These are phyloP conservation scores for Geotrichum phurueaensis DNA, from an alignment of 1,139 yeast genomes.

Conservation along the genomic window DNA sequence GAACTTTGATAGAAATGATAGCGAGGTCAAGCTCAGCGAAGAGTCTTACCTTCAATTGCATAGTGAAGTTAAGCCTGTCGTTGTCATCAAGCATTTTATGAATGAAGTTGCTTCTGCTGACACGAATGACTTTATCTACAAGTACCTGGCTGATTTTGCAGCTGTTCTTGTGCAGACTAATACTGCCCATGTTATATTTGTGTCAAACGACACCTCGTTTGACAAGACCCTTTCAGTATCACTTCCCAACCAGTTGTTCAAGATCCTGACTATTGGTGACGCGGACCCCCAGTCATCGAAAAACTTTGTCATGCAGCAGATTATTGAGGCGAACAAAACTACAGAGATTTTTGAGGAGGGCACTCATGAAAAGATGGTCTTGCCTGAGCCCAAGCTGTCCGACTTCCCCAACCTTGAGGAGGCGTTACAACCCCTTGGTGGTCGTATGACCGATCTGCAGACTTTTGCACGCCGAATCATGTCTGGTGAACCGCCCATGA, in stretches of 20 bases:
- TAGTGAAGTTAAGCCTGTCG: slow-evolving; percentile 81
- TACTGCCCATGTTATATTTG: slow-evolving; percentile 80
- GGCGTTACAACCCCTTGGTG: slow-evolving; percentile 75
- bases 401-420: slow-evolving; percentile 39
- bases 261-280: slow-evolving; percentile 68
- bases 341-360: slow-evolving; percentile 8
- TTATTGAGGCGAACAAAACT: slow-evolving; percentile 30
- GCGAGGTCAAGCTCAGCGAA: slow-evolving; percentile 45
- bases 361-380: slow-evolving; percentile 10
- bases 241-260: slow-evolving; percentile 82
- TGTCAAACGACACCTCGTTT: slow-evolving; percentile 81
- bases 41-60: slow-evolving; percentile 80
- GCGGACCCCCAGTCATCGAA: slow-evolving; percentile 69
- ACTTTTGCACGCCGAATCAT: slow-evolving; percentile 81
- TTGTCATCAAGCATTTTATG: slow-evolving; percentile 71
- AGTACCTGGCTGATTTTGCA: slow-evolving; percentile 84
- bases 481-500: slow-evolving; percentile 76
- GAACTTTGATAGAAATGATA: slow-evolving; percentile 27
- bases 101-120: slow-evolving; percentile 47
- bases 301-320: slow-evolving; percentile 60
- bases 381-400: slow-evolving; percentile 8
- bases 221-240: slow-evolving; percentile 56
- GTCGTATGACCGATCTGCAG: slow-evolving; percentile 90
- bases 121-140: slow-evolving; percentile 60
- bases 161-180: slow-evolving; percentile 68